Evolutionary conservation across 495 filamentous ascomycete genomes (phyloP).

Genomic region (Penicillium soppii): DNA sequence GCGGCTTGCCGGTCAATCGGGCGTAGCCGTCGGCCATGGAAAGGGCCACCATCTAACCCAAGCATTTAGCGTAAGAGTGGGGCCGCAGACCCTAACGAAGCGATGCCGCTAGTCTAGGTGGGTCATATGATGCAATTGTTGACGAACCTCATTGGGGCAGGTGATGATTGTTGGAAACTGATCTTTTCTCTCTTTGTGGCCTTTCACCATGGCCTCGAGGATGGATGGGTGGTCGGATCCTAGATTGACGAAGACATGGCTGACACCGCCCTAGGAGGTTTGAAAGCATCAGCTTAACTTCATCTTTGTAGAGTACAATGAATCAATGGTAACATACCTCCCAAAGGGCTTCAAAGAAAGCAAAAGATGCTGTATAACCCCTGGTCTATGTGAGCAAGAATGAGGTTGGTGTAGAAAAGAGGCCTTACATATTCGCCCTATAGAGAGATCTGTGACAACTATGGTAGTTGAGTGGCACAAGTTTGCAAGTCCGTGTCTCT

Average conservation of each 20-base stretch:
- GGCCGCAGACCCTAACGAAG: neutral
- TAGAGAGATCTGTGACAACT: neutral
- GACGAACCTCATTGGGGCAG: slow-evolving; percentile 75
- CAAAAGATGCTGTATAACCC: slow-evolving; percentile 72
- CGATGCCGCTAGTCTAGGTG: neutral
- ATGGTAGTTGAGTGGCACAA: neutral
- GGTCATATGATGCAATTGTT: neutral
- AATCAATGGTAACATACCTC: slow-evolving; percentile 41
- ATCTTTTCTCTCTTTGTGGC: slow-evolving; percentile 61
- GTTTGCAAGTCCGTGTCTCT: neutral
- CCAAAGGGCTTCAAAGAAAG: slow-evolving; percentile 95
- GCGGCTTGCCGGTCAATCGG: slow-evolving; percentile 78
- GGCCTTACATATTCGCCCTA: slow-evolving; percentile 11
- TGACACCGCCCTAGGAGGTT: slow-evolving; percentile 67
- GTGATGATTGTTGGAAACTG: slow-evolving; percentile 86
- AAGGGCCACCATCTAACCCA: slow-evolving; percentile 90
- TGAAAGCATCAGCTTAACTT: slow-evolving; percentile 1
- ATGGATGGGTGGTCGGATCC: slow-evolving; percentile 94
- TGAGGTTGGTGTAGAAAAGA: neutral
- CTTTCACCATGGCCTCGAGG: slow-evolving; percentile 95
- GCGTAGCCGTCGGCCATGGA: slow-evolving; percentile 97
- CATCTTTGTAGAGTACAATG: neutral
- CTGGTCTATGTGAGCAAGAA: slow-evolving; percentile 18
- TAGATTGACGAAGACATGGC: slow-evolving; percentile 90
- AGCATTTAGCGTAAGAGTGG: slow-evolving; percentile 2